Conservation (phyloP, 805 yeast species). For the Candida schatavii region DNA sequence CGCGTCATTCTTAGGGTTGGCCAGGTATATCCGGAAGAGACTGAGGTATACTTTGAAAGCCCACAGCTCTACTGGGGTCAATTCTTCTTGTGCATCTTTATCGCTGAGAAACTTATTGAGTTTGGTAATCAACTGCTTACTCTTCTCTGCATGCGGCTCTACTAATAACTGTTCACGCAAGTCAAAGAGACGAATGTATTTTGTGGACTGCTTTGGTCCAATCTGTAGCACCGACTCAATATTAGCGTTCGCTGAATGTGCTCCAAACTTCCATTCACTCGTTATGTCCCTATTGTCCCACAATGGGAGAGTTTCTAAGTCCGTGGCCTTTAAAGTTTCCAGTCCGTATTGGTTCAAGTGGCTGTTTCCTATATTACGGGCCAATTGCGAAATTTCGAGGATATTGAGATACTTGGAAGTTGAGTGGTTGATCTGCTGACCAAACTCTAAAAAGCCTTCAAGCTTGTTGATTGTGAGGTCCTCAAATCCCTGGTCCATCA, state of each 20-base stretch:
- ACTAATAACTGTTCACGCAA: slow-evolving; percentile 41
- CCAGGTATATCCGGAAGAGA: slow-evolving; percentile 24
- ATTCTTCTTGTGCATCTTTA: slow-evolving; percentile 6
- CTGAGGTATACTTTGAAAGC: slow-evolving; percentile 24
- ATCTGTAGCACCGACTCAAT: slow-evolving; percentile 15
- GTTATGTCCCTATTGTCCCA: slow-evolving; percentile 61
- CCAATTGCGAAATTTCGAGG: slow-evolving; percentile 30
- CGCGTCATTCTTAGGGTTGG: slow-evolving; percentile 22
- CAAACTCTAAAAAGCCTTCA: slow-evolving; percentile 62
- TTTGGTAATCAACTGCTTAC: slow-evolving; percentile 20
- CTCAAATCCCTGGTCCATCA: slow-evolving; percentile 53
- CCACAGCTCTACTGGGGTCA: slow-evolving; percentile 23
- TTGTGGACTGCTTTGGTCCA: slow-evolving; percentile 20
- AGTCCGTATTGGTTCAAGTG: slow-evolving; percentile 10
- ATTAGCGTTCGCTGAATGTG: slow-evolving; percentile 22
- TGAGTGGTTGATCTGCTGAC: slow-evolving; percentile 50
- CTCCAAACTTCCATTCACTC: slow-evolving; percentile 53
- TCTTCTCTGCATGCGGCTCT: slow-evolving; percentile 24
- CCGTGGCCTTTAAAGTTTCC: slow-evolving; percentile 8
- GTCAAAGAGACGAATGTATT: slow-evolving; percentile 34
- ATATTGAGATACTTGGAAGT: slow-evolving; percentile 39
- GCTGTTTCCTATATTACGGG: slow-evolving; percentile 15
- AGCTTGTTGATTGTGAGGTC: slow-evolving; percentile 63
- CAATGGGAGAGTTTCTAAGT: slow-evolving; percentile 18
- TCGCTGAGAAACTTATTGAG: slow-evolving; percentile 25